Conservation (phyloP, 108 stramenopile genomes). For the Nannochloropsis gaditana region DNA sequence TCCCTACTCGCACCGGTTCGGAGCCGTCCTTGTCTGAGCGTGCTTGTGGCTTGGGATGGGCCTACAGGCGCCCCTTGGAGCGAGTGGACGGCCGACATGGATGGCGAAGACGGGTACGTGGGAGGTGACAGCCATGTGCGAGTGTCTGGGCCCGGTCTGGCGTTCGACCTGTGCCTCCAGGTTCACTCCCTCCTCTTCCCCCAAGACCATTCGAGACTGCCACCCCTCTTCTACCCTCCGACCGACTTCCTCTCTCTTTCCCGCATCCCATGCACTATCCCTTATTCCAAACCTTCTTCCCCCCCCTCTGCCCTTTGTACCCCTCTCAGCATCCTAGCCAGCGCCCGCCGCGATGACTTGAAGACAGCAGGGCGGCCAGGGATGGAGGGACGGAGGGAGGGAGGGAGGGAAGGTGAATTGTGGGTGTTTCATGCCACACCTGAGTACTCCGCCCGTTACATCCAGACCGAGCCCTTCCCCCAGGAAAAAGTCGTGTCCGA, state of each 20-base stretch:
- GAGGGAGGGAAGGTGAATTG: not conserved
- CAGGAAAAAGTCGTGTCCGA: not conserved
- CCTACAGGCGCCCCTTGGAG: not conserved
- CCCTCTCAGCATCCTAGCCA: not conserved
- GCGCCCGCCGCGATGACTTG: not conserved
- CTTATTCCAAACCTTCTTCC: not conserved
- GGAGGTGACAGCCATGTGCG: too few relatives aligned
- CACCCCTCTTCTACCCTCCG: not conserved
- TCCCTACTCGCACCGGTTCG: not conserved
- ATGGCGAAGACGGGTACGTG: not conserved
- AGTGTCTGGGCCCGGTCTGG: too few relatives aligned
- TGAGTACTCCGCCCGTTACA: not conserved
- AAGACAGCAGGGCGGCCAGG: not conserved
- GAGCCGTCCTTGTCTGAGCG: not conserved
- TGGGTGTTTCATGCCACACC: not conserved
- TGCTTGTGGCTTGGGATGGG: not conserved
- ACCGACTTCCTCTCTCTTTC: not conserved
- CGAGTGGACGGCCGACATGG: not conserved
- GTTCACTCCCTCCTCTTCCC: not conserved
- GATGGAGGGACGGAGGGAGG: not conserved
- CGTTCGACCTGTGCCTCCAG: too few relatives aligned
- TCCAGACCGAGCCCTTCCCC: not conserved
- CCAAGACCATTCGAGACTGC: not conserved
- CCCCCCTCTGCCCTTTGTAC: not conserved
- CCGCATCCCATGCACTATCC: not conserved